Evolutionary conservation across 768 basidiomycete genomes (phyloP).

Genomic region (Leccinum arenicola): DNA sequence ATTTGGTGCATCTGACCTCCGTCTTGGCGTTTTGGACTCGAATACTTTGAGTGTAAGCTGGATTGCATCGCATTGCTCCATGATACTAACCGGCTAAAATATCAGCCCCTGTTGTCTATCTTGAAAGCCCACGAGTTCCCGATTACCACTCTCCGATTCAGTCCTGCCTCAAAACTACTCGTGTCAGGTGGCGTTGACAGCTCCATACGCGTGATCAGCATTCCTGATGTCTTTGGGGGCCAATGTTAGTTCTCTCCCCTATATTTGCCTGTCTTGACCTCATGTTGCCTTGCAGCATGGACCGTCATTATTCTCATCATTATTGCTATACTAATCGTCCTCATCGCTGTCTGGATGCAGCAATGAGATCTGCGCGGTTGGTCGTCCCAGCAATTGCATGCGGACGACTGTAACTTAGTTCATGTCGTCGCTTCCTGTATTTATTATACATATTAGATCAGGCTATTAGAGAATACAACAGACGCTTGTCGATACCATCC

Average conservation of each 20-base stretch:
- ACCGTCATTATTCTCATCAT: constrained; percentile 38
- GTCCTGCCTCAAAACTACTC: constrained; percentile 73
- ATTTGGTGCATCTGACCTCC: constrained; percentile 84
- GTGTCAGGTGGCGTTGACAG: constrained; percentile 92
- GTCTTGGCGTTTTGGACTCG: constrained; percentile 81
- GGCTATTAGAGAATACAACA: constrained; percentile 10
- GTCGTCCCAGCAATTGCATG: neutral
- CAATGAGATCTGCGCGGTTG: constrained; percentile 9
- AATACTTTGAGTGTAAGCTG: constrained; percentile 66
- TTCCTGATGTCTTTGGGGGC: constrained; percentile 55
- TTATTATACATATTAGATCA: constrained; percentile 30
- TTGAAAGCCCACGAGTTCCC: constrained; percentile 95
- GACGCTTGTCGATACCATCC: constrained; percentile 5
- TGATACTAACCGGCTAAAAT: constrained; percentile 2
- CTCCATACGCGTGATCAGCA: constrained; percentile 72
- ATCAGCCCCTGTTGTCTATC: constrained; percentile 83
- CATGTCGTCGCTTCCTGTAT: constrained; percentile 17
- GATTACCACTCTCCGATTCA: constrained; percentile 86
- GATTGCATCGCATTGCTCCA: neutral
- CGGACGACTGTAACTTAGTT: neutral
- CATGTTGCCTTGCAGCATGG: constrained; percentile 34
- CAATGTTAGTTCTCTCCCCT: constrained; percentile 45
- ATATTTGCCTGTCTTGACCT: constrained; percentile 30
- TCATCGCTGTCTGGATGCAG: constrained; percentile 43
- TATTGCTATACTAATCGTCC: constrained; percentile 39